Conservation (phyloP, 352 stramenopile species). For the Pythium grandisporangium region DNA sequence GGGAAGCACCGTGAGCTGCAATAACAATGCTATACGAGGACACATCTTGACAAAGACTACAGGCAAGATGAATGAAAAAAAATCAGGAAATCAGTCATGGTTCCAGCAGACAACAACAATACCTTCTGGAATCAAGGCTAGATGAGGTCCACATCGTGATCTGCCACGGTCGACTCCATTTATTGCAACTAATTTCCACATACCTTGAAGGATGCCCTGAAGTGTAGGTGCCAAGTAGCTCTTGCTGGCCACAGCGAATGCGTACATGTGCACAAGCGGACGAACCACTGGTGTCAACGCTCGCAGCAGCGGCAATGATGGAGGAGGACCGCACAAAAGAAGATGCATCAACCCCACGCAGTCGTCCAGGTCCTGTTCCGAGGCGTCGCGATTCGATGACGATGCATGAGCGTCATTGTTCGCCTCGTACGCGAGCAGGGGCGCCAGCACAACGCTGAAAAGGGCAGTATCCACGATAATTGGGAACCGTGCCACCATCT, state of each 20-base stretch:
- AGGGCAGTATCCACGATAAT: constrained; percentile 41
- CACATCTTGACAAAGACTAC: constrained; percentile 25
- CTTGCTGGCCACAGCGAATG: constrained; percentile 57
- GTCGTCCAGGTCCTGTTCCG: constrained; percentile 39
- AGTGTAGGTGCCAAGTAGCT: constrained; percentile 39
- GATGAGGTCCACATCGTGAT: too few species aligned
- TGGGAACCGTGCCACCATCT: constrained; percentile 33
- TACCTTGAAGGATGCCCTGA: constrained; percentile 42
- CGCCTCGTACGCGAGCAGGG: constrained; percentile 51
- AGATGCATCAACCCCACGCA: constrained; percentile 43
- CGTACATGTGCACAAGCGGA: constrained; percentile 62
- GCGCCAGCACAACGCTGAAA: constrained; percentile 39
- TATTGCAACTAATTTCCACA: constrained; percentile 1
- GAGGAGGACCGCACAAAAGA: constrained; percentile 59
- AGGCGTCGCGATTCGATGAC: too few species aligned
- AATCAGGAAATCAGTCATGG: too few species aligned
- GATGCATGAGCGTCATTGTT: neutral
- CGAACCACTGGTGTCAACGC: constrained; percentile 33
- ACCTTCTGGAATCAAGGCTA: too few species aligned
- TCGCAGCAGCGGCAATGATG: constrained; percentile 37
- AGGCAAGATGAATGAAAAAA: too few species aligned
- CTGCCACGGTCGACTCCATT: too few species aligned
- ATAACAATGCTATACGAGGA: constrained; percentile 17
- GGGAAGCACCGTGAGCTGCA: constrained; percentile 50
- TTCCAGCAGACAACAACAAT: too few species aligned